These are phyloP conservation scores for Neobulgaria alba DNA, from an alignment of 2,329 filamentous ascomycete species.

Conservation along the genomic window DNA sequence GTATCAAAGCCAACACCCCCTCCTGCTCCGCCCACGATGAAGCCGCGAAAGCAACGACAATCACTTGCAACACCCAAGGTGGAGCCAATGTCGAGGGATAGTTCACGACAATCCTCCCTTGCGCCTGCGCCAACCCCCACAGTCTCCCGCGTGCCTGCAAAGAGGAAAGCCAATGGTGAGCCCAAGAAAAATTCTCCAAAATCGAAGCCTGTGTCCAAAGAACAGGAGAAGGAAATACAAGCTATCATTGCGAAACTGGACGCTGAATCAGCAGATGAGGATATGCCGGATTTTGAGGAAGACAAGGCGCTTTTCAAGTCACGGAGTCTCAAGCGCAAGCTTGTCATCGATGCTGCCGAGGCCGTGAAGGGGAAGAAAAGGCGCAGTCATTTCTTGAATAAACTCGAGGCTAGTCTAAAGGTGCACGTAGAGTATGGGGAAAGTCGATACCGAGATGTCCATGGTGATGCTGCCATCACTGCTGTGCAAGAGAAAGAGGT, in stretches of 20 bases:
- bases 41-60: slow-evolving; percentile 22
- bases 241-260: slow-evolving; percentile 53
- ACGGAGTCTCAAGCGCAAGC: slow-evolving; percentile 56
- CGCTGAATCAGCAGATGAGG: slow-evolving; percentile 46
- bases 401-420: slow-evolving; percentile 52
- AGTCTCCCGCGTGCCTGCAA: slow-evolving; percentile 34
- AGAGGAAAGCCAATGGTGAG: slow-evolving; percentile 35
- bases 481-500: slow-evolving; percentile 87
- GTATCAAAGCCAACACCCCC: slow-evolving; percentile 41
- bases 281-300: slow-evolving; percentile 37
- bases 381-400: slow-evolving; percentile 49
- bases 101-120: slow-evolving; percentile 39
- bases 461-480: slow-evolving; percentile 72
- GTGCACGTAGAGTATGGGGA: slow-evolving; percentile 64
- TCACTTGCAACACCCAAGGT: slow-evolving; percentile 14
- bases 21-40: slow-evolving; percentile 18
- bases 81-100: slow-evolving; percentile 23
- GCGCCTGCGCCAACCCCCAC: slow-evolving; percentile 36
- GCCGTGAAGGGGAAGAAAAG: slow-evolving; percentile 54
- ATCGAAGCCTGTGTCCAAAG: slow-evolving; percentile 41
- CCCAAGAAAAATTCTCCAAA: slow-evolving; percentile 45
- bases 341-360: slow-evolving; percentile 58
- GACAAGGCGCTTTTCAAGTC: slow-evolving; percentile 46
- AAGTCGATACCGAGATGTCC: slow-evolving; percentile 64
- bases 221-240: slow-evolving; percentile 63